A percentile compares a stretch with the other conserved stretches of the same genome.
These are phyloP conservation scores for Salicornia ramosissima DNA, from an alignment of 148 eudicot species.

Conservation along the genomic window DNA sequence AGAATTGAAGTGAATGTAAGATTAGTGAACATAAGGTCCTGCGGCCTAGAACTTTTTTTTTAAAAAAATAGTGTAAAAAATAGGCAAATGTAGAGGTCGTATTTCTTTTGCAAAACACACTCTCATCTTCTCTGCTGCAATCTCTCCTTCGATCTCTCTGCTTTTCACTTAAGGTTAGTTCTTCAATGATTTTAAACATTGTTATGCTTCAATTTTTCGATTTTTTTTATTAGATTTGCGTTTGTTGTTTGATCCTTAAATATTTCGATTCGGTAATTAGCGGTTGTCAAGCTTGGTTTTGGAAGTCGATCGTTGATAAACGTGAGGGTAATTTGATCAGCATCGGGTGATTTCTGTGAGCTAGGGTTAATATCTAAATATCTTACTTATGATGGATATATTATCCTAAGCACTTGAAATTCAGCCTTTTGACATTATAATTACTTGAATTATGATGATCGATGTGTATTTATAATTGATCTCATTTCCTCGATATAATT, in stretches of 20 bases:
- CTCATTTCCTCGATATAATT: background rate
- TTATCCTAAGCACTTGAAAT: background rate
- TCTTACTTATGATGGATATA: background rate
- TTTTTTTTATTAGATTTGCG: background rate
- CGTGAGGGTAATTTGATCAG: background rate
- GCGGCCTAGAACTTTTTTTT: too few relatives aligned
- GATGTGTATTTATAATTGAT: background rate
- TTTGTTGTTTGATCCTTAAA: constrained; percentile 1
- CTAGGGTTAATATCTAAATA: background rate
- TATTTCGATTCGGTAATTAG: background rate
- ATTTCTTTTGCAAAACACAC: constrained; percentile 12
- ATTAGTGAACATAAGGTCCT: too few relatives aligned
- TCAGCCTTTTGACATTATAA: background rate
- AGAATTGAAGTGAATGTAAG: too few relatives aligned
- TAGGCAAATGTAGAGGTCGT: too few relatives aligned
- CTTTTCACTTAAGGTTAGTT: constrained; percentile 14
- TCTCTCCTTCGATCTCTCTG: constrained; percentile 21
- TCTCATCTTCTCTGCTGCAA: background rate
- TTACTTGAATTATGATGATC: background rate
- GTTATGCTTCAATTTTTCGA: background rate
- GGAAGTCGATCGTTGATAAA: background rate
- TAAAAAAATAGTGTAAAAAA: too few relatives aligned
- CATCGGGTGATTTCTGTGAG: background rate
- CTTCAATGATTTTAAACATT: background rate
- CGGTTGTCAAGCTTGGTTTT: background rate